phyloP scores from a whole-genome alignment of 768 basidiomycete genomes.

The Trametes gibbosa region DNA sequence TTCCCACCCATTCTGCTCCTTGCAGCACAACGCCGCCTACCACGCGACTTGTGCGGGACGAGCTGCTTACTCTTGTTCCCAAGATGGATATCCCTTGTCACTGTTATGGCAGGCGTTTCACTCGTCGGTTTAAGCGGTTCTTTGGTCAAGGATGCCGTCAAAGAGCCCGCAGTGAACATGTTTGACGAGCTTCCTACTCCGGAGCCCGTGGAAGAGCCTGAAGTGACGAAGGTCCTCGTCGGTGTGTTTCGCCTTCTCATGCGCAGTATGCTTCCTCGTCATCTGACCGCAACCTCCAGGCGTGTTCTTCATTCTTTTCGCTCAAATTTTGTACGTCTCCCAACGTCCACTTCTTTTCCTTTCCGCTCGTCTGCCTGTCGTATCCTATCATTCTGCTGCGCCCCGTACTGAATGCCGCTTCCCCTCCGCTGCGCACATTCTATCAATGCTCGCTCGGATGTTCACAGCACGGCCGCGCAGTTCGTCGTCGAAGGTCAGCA shows the following conservation, averaged over 20 bases:
- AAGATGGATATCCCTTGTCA: constrained; percentile 87
- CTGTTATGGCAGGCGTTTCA: constrained; percentile 83
- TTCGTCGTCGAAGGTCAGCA: constrained; percentile 76
- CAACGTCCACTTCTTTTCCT: constrained; percentile 15
- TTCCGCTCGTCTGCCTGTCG: not conserved
- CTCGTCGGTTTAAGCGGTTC: constrained; percentile 90
- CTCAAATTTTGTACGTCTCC: constrained; percentile 81
- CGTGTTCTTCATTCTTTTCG: constrained; percentile 88
- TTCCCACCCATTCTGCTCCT: constrained; percentile 18
- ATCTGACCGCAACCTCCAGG: constrained; percentile 44
- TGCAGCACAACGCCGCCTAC: constrained; percentile 4
- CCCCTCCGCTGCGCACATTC: constrained; percentile 5
- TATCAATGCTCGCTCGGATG: constrained; percentile 3
- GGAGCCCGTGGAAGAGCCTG: constrained; percentile 52
- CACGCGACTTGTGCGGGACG: not conserved
- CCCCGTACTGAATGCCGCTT: not conserved
- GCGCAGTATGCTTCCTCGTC: constrained; percentile 15
- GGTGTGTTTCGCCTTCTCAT: constrained; percentile 42
- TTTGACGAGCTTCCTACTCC: constrained; percentile 34
- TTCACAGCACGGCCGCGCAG: constrained; percentile 76
- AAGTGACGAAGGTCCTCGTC: constrained; percentile 70
- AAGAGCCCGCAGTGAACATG: constrained; percentile 38
- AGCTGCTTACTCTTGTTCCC: constrained; percentile 17
- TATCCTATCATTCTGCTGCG: not conserved
- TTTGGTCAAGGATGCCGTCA: constrained; percentile 72